These are phyloP conservation scores for Monilinia aucupariae DNA, from an alignment of 2,329 filamentous ascomycete species.

Conservation along the genomic window DNA sequence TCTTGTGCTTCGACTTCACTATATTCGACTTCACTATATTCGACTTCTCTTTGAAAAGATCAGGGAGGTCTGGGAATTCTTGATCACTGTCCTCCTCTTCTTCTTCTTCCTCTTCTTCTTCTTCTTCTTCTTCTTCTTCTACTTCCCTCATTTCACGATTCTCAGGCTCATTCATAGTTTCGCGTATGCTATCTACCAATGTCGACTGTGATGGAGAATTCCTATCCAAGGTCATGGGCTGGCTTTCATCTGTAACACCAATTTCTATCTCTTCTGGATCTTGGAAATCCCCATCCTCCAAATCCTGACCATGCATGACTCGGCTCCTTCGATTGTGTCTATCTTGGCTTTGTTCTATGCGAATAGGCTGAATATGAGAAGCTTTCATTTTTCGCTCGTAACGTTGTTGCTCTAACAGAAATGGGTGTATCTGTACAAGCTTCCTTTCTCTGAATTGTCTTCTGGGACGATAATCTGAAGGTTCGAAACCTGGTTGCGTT, in stretches of 20 bases:
- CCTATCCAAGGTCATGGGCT: constrained; percentile 27
- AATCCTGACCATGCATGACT: constrained; percentile 21
- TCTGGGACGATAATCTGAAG: background rate
- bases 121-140: background rate
- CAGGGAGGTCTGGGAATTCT: constrained; percentile 33
- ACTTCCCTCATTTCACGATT: constrained; percentile 1
- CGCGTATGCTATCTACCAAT: background rate
- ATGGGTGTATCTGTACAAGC: constrained; percentile 35
- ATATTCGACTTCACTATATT: background rate
- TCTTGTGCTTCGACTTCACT: constrained; percentile 4
- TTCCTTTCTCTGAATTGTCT: constrained; percentile 29
- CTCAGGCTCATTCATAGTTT: background rate
- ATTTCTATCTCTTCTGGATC: constrained; percentile 17
- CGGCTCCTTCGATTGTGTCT: constrained; percentile 17
- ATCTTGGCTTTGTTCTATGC: constrained; percentile 28
- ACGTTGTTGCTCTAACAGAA: constrained; percentile 33
- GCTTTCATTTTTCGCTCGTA: constrained; percentile 32
- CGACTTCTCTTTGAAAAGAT: constrained; percentile 22
- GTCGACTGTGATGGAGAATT: constrained; percentile 19
- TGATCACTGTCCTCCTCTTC: constrained; percentile 25
- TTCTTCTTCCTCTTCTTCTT: constrained; percentile 18
- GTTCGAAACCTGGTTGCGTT: background rate
- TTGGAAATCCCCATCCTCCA: constrained; percentile 27
- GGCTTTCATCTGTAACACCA: constrained; percentile 24
- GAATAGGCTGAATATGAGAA: constrained; percentile 31